Base-by-base conservation (phyloP, 2,329 filamentous ascomycete genomes). In the Phoma sp. region DNA sequence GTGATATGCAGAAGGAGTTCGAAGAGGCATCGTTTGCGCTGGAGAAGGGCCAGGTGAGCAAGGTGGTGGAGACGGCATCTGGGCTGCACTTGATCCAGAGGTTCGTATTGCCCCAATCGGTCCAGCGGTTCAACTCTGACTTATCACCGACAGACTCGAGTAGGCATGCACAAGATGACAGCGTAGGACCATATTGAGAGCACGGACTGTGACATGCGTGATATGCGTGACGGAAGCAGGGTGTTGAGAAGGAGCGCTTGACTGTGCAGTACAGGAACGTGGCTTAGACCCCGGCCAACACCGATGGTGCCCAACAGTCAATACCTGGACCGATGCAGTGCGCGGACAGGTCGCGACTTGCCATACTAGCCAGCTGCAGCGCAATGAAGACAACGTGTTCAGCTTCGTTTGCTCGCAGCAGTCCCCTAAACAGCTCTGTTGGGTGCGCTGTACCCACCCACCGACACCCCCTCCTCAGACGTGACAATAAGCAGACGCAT, bases 1-100 rank as follows among this genome's bases (percentile, higher is more conserved):
- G 92, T 23, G 93, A 98, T 70, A 99, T 99, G 95, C 95, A 99
- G 76, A 93, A 93, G 80, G 93, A 97, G 78, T 99, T 99, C 71
- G 95, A 99, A 78, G 92, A 97, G 51, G 93, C 93, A 4, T 90
- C 95, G 1, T 99, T 99, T 78, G 88, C 84, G n/a, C 82, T 99
- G 49, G 84, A 93, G 76, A 88, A 89, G 2, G 93, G 92, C 28
- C 86, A 97, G 77, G 87, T 98, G 70, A 97, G 93, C 77, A 82
- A 84, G 39, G 83, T 97, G 30, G 89, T 98, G 11, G 90, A 96
- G 77, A 97, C 95, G 32, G 93, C 92, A 42, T 97, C 93, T 46
- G 95, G 95, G 1, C 81, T 98, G 70, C 95, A 99, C 79, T 81
- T 99, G 77, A 99, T 99, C 77, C 90, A 98, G 80, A 89, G 93